These are phyloP conservation scores for Diplodia corticola DNA, from an alignment of 2,329 filamentous ascomycete genomes.

Conservation along the genomic window DNA sequence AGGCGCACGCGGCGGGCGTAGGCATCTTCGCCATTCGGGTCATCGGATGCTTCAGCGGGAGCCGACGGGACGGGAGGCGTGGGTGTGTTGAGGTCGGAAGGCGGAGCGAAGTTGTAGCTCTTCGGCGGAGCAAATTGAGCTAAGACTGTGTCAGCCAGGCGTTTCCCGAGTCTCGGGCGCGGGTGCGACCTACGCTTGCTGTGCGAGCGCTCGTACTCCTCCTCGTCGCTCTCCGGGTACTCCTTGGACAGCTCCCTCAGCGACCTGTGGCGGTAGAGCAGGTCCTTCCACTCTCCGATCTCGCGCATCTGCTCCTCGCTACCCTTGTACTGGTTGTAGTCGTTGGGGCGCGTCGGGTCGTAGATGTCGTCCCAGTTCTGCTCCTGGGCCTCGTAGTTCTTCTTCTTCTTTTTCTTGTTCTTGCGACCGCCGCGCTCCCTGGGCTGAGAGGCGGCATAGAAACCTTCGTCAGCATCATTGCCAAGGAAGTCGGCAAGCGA, in stretches of 20 bases:
- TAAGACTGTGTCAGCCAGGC: conserved; percentile 27
- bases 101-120: conserved; percentile 53
- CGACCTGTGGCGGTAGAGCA: conserved; percentile 49
- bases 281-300: conserved; percentile 82
- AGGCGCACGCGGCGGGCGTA: conserved; percentile 64
- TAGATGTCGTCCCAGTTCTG: conserved; percentile 92
- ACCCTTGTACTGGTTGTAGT: conserved; percentile 77
- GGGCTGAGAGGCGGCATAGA: conserved; percentile 68
- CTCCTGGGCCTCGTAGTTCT: conserved; percentile 63
- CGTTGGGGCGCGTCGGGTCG: conserved; percentile 79
- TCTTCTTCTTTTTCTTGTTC: conserved; percentile 67
- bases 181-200: conserved; percentile 47
- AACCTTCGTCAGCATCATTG: conserved; percentile 73
- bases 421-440: conserved; percentile 65
- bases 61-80: conserved; percentile 29
- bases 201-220: conserved; percentile 41
- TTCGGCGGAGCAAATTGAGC: conserved; percentile 54
- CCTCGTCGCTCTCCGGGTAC: conserved; percentile 48
- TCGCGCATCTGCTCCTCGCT: conserved; percentile 83
- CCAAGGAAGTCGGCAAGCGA: conserved; percentile 80
- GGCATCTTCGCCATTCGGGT: conserved; percentile 68
- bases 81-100: conserved; percentile 40
- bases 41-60: conserved; percentile 42
- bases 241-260: conserved; percentile 17
- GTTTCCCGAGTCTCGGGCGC: background rate